These are phyloP conservation scores for Parafenestella ontariensis DNA, from an alignment of 2,329 filamentous ascomycete genomes.

Conservation along the genomic window DNA sequence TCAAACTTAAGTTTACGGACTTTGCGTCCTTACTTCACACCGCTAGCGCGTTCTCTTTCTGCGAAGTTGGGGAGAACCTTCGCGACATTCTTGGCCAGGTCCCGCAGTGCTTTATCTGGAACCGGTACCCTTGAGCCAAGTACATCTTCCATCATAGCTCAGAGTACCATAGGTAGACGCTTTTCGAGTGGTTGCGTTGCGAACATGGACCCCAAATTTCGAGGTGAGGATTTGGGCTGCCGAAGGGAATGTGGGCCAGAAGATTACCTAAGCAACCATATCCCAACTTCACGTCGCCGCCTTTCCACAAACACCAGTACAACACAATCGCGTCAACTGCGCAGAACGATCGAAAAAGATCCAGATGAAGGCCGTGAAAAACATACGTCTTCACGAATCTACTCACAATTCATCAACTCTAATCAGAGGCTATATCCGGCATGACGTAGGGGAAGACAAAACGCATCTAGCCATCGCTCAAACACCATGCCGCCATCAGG, in stretches of 20 bases:
- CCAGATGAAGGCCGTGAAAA: no score
- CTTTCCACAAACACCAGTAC: neutral
- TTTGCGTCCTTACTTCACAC: conserved; percentile 48
- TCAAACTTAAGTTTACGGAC: conserved; percentile 41
- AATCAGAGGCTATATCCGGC: no score
- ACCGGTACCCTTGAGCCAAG: conserved; percentile 19
- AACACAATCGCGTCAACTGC: no score
- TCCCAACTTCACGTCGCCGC: neutral
- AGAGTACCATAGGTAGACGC: no score
- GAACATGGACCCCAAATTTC: neutral
- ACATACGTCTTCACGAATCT: no score
- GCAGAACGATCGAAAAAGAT: no score
- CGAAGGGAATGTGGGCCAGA: neutral
- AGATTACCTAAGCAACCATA: neutral
- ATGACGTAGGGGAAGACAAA: no score
- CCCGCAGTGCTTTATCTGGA: conserved; percentile 35
- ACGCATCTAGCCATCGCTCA: no score
- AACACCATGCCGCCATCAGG: no score
- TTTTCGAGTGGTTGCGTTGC: conserved; percentile 1
- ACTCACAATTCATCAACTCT: no score
- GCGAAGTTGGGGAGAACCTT: conserved; percentile 34
- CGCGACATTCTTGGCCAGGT: conserved; percentile 33
- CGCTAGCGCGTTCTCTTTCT: conserved; percentile 30
- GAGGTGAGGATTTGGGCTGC: neutral
- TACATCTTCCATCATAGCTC: conserved; percentile 13